These are phyloP conservation scores for Neurospora crassa DNA, from an alignment of 2,329 filamentous ascomycete species.

Conservation along the genomic window DNA sequence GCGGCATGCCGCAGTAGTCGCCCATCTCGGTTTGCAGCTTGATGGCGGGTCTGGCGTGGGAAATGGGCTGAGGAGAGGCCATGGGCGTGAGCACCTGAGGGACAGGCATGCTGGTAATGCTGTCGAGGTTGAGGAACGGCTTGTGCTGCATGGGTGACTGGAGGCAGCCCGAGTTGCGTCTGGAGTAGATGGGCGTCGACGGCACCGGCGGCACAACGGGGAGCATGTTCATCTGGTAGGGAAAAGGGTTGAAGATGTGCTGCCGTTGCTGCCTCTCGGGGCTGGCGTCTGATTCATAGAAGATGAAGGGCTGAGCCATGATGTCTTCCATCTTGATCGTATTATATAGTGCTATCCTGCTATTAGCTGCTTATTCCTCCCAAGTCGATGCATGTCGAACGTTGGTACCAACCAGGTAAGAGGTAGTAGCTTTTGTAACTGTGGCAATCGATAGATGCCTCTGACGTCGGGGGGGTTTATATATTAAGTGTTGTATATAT, in stretches of 20 bases:
- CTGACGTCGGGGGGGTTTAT: slow-evolving; percentile 18
- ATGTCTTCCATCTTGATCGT: slow-evolving; percentile 54
- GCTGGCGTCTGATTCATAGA: slow-evolving; percentile 72
- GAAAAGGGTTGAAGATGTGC: slow-evolving; percentile 49
- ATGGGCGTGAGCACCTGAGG: slow-evolving; percentile 62
- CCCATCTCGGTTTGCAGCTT: slow-evolving; percentile 68
- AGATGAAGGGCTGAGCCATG: slow-evolving; percentile 74
- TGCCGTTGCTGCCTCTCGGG: slow-evolving; percentile 67
- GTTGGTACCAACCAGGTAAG: slow-evolving; percentile 23
- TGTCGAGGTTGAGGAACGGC: slow-evolving; percentile 27
- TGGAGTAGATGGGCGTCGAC: slow-evolving; percentile 54
- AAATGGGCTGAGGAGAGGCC: slow-evolving; percentile 62
- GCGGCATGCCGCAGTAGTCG: slow-evolving; percentile 55
- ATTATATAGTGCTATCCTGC: slow-evolving; percentile 10
- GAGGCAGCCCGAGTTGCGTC: slow-evolving; percentile 56
- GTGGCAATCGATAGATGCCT: slow-evolving; percentile 3
- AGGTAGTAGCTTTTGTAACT: slow-evolving; percentile 10
- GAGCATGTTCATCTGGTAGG: slow-evolving; percentile 40
- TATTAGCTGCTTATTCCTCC: slow-evolving; percentile 12
- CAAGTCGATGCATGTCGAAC: slow-evolving; percentile 9
- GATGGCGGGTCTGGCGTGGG: slow-evolving; percentile 65
- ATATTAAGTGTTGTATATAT: slow-evolving; percentile 21
- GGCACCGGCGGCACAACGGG: slow-evolving; percentile 48
- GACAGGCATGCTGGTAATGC: slow-evolving; percentile 36
- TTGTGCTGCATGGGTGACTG: slow-evolving; percentile 35